Conservation (phyloP, 2,329 filamentous ascomycete genomes). For the Fusarium albosuccineum region DNA sequence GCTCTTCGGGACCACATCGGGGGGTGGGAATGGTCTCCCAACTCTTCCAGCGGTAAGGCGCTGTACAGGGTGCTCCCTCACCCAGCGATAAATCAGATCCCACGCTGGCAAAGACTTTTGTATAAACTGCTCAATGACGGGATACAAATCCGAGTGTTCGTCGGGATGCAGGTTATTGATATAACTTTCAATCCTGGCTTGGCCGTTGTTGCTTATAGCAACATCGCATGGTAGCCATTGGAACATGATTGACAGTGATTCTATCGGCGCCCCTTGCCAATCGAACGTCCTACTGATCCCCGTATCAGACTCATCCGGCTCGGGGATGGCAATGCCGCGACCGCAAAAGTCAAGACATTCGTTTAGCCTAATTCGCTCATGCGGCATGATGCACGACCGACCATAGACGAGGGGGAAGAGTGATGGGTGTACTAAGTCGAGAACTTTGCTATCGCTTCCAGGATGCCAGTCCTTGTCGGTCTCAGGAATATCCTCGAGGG, state of each 20-base stretch:
- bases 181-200: constrained; percentile 61
- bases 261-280: not conserved
- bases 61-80: constrained; percentile 42
- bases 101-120: constrained; percentile 59
- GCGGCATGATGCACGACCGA: constrained; percentile 50
- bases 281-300: not conserved
- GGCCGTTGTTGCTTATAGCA: constrained; percentile 51
- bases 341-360: constrained; percentile 53
- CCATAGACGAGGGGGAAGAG: constrained; percentile 44
- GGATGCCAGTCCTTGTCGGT: constrained; percentile 52
- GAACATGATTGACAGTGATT: constrained; percentile 41
- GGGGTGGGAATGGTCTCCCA: constrained; percentile 30
- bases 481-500: constrained; percentile 65
- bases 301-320: not conserved
- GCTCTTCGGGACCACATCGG: constrained; percentile 32
- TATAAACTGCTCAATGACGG: constrained; percentile 58
- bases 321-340: constrained; percentile 48
- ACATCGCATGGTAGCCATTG: constrained; percentile 67
- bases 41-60: constrained; percentile 41
- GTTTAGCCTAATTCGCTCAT: constrained; percentile 52
- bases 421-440: constrained; percentile 41
- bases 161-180: constrained; percentile 67
- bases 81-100: constrained; percentile 56
- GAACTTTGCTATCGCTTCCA: constrained; percentile 32
- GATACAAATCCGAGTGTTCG: constrained; percentile 55